Conservation (phyloP, 2,329 filamentous ascomycete genomes). For the Simplicillium sp. region DNA sequence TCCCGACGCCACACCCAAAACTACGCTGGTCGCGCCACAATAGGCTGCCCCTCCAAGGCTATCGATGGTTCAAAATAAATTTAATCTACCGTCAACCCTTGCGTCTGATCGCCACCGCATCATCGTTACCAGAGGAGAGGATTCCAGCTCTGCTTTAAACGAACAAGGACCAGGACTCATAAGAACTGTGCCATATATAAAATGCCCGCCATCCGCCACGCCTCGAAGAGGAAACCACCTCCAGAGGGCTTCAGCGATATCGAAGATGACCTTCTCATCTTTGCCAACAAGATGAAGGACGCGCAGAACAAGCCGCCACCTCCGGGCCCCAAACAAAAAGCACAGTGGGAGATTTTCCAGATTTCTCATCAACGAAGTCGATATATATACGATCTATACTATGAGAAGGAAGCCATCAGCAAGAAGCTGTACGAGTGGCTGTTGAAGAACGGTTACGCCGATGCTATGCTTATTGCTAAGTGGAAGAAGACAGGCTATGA, state of each 20-base stretch:
- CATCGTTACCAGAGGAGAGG: too few relatives aligned
- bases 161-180: too few relatives aligned
- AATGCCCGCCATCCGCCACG: constrained; percentile 72
- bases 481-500: constrained; percentile 99
- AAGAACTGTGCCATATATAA: constrained; percentile 8
- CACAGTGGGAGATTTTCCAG: constrained; percentile 95
- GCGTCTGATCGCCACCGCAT: too few relatives aligned
- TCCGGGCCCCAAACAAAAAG: constrained; percentile 77
- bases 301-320: constrained; percentile 81
- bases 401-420: constrained; percentile 92
- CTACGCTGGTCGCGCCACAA: neutral
- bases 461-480: constrained; percentile 92
- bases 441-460: constrained; percentile 92
- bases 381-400: constrained; percentile 97
- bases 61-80: neutral
- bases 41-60: neutral
- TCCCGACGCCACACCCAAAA: neutral
- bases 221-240: constrained; percentile 70
- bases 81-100: constrained; percentile 1
- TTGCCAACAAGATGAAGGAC: constrained; percentile 87
- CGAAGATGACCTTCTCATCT: constrained; percentile 77
- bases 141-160: too few relatives aligned
- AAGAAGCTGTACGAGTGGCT: constrained; percentile 91
- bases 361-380: constrained; percentile 86
- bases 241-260: constrained; percentile 83